Base-by-base conservation (phyloP, 805 yeast genomes). In the Clavispora phyllophila region DNA sequence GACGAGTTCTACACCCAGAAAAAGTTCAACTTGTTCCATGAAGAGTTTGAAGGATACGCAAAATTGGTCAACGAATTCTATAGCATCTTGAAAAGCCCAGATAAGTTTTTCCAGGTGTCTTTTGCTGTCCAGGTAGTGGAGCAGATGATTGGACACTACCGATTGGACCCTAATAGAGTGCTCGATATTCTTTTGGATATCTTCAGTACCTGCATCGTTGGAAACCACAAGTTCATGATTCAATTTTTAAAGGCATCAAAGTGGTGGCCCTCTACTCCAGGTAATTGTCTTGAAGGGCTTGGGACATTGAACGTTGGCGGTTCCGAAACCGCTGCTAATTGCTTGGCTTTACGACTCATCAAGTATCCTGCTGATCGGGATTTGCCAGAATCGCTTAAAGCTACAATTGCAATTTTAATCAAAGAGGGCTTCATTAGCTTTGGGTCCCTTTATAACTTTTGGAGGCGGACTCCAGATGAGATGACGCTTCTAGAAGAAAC, bases 31-130 rank as follows among this genome's bases (percentile, higher is more conserved):
- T 65, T 88, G 14, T 53, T 87, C 7, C 77, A 80, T 39, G 96
- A 90, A 59, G 84, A 84, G 47, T 67, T 80, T 19, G 88, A 84
- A 55, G 97, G 96, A 0, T 89, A 78, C 61, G 62, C 95, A 10
- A 81, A 79, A 50, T 64, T 86, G 25, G 58, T 80, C 0, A 71
- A 72, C 2, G 78, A 81, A 37, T 47, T 84, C 10, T 59, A 65
- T 41, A 47, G 61, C 2, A 69, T 79, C 1, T 63, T 75, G 41
- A 52, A 55, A 20, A 68, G 71, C 26, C 63, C 65, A 3, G 72
- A 74, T 42, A 60, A 74, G 7, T 47, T 53, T 3, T 63, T 54
- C 32, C 73, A 76, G 51, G 62, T 78, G 0, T 62, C 66, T 1
- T 70, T 67, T 40, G 71, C 76, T 9, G 56, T 72, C 9, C 60